Conservation (phyloP, 164 flowering plant genomes). For the Kingdonia uniflora region DNA sequence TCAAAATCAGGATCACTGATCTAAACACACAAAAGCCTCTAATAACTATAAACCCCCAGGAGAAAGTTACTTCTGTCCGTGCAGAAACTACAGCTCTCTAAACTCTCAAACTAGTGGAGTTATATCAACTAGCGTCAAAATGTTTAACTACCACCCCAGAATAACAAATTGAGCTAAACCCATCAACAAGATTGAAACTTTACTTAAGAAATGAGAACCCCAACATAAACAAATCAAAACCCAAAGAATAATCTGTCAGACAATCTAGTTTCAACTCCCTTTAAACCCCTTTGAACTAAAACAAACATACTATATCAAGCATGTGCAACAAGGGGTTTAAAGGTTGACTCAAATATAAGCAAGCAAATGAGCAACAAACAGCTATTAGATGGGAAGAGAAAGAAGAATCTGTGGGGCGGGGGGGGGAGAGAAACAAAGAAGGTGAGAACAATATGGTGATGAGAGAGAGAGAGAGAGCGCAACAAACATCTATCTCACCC, state of each 20-base stretch:
- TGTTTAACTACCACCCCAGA: conserved; percentile 16
- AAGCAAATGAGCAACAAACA: conserved; percentile 7
- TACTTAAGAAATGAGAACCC: background rate
- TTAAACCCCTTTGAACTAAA: conserved; percentile 19
- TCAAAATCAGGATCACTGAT: conserved; percentile 9
- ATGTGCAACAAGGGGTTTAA: conserved; percentile 12
- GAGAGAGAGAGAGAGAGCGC: too few species aligned
- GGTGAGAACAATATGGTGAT: too few species aligned
- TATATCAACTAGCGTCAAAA: conserved; percentile 2
- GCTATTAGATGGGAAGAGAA: conserved; percentile 4
- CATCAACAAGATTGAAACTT: conserved; percentile 20
- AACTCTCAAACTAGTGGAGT: background rate
- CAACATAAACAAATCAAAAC: background rate
- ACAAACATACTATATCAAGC: conserved; percentile 13
- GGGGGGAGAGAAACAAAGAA: conserved; percentile 13
- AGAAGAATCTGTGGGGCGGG: conserved; percentile 6
- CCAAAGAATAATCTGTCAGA: conserved; percentile 22
- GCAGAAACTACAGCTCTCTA: too few species aligned
- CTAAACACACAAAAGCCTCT: too few species aligned
- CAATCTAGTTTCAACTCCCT: conserved; percentile 14
- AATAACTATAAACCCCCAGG: too few species aligned
- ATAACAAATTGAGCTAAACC: conserved; percentile 8
- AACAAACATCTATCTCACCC: too few species aligned
- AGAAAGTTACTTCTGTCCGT: too few species aligned
- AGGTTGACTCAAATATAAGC: conserved; percentile 12